Evolutionary conservation across 2,329 filamentous ascomycete species (phyloP), one percentile per base, ranked within the genome.

Genomic region (Alternaria sp.): DNA sequence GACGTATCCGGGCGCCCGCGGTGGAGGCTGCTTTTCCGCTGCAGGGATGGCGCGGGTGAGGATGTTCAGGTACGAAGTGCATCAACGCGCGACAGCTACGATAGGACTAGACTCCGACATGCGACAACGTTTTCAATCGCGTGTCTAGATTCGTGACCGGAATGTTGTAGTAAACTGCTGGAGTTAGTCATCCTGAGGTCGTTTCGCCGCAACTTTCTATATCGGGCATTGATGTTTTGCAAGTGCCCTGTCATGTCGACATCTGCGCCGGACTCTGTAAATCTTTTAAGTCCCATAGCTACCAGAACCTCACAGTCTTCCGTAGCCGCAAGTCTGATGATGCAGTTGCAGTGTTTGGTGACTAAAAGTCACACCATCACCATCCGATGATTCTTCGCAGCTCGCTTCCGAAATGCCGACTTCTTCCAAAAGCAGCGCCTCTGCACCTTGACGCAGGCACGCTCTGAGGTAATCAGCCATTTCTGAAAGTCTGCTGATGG

Each of bases 311-410:
- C n/a, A n/a, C n/a, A n/a, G n/a, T n/a, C n/a, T n/a, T n/a, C n/a
- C n/a, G n/a, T n/a, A 32, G 13, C 49, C 49, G n/a, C 28, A 21
- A 21, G 17, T 10, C 28, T 2, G 8, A 15, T 23, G 28, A 13
- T 40, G 30, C 17, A 11, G 13, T 23, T 0, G 19, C 13, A 9
- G 28, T 54, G 7, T 25, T 4, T 8, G 5, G 21, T 43, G 51
- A 54, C 51, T 26, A 54, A 54, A 54, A 25, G 32, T 54, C 51
- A 54, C 21, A n/a, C 51, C 51, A 54, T 54, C 21, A 43, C 36
- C 32, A n/a, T 43, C 51, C 30, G 32, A 43, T 43, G 28, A 8
- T 51, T 15, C 17, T 10, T 23, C 28, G 49, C 28, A 17, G 23
- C 23, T 25, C 10, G 4, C 19, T 17, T 23, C 21, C 51, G 28